Percentiles rank a stretch among this genome's conserved stretches.
phyloP scores from a whole-genome alignment of 2,329 filamentous ascomycete genomes.

The Pseudovirgaria hyperparasitica region DNA sequence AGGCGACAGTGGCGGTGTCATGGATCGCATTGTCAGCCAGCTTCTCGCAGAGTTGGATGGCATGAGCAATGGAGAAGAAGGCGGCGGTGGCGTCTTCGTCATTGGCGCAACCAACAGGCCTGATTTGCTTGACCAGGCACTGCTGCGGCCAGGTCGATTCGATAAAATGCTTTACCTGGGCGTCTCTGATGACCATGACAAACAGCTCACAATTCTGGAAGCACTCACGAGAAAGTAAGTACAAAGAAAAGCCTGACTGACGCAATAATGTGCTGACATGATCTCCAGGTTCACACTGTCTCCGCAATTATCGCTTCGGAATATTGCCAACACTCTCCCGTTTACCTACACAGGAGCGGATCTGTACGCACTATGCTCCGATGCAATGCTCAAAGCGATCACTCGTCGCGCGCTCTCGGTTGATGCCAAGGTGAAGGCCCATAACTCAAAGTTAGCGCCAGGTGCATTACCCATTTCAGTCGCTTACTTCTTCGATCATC shows the following conservation, averaged over 20 bases:
- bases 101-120: slow-evolving; percentile 94
- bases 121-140: slow-evolving; percentile 79
- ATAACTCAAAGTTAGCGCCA: slow-evolving; percentile 39
- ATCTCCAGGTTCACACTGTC: slow-evolving; percentile 66
- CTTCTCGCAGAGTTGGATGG: slow-evolving; percentile 89
- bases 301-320: slow-evolving; percentile 60
- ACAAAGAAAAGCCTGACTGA: neutral
- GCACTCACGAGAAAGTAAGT: slow-evolving; percentile 85
- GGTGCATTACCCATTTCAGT: slow-evolving; percentile 48
- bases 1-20: slow-evolving; percentile 91
- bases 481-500: slow-evolving; percentile 91
- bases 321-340: slow-evolving; percentile 65
- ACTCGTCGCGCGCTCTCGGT: slow-evolving; percentile 77
- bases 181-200: slow-evolving; percentile 91
- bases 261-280: slow-evolving; percentile 4
- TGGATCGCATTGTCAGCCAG: slow-evolving; percentile 95
- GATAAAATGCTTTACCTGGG: slow-evolving; percentile 98
- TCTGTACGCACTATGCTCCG: slow-evolving; percentile 91
- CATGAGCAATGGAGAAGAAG: slow-evolving; percentile 85
- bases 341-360: slow-evolving; percentile 97
- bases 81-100: slow-evolving; percentile 76
- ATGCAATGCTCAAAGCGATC: slow-evolving; percentile 97
- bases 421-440: slow-evolving; percentile 64
- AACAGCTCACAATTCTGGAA: slow-evolving; percentile 88
- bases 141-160: slow-evolving; percentile 81